Evolutionary conservation across 2,329 filamentous ascomycete genomes (phyloP), one percentile per base, ranked within the genome.

Genomic region (Colletotrichum sp.): DNA sequence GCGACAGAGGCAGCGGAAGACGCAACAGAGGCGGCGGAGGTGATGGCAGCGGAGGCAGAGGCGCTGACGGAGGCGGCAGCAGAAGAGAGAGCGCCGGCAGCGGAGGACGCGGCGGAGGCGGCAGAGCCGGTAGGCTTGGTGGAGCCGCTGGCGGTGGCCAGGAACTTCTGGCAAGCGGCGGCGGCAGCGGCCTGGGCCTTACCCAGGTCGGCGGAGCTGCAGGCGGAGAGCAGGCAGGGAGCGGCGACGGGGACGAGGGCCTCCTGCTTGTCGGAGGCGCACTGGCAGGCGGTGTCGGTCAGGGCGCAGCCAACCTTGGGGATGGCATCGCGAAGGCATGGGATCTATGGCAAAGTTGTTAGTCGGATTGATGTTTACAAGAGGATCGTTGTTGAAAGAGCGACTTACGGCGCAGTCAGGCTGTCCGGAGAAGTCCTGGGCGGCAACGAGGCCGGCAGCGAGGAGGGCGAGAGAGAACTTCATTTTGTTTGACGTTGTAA

Each of bases 401-500:
- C 15, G 10, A 83, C 86, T 77, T 84, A 88, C 86, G 78, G 86
- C 85, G 78, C 87, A 88, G 7, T 78, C 21, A 62, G 86, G 84
- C 71, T 84, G 77, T 48, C 80, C 83, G 30, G 76, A 55, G 66
- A 87, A 80, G 78, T 84, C 77, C 79, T 87, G 85, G 36, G 85
- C 86, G 66, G 82, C 81, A 56, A 81, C 85, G 48, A 87, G 76
- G 80, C 84, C 81, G 65, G 80, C 82, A 52, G 81, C 83, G 66
- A 84, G 76, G 69, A 84, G 67, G 36, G 84, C 74, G 72, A 84
- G 76, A 55, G 82, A 67, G 78, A 81, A 78, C 85, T 87, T 88
- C 86, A 88, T 88, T 24, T 79, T 87, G 82, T 77, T 30, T 70
- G 30, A 62, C 66, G 30, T 28, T 26, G 65, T 15, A 15, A 67